phyloP scores from a whole-genome alignment of 2,329 filamentous ascomycete genomes.

The Rutstroemia sp. region DNA sequence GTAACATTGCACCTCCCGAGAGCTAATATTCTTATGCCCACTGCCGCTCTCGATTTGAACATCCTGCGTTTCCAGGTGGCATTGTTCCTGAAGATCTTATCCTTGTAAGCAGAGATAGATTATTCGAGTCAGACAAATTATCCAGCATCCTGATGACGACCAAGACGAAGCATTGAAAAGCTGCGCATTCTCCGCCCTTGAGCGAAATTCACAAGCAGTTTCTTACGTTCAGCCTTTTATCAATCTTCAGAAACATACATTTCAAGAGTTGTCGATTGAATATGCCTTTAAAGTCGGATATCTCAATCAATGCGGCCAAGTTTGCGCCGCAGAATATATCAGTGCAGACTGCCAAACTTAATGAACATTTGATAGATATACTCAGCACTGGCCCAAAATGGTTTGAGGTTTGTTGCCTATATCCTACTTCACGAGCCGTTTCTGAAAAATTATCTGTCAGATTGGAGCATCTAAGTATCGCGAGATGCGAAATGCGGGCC shows the following conservation, averaged over 20 bases:
- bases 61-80: not conserved
- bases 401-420: constrained; percentile 38
- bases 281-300: constrained; percentile 33
- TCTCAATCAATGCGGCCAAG: constrained; percentile 35
- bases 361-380: constrained; percentile 29
- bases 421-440: not conserved
- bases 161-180: not conserved
- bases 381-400: constrained; percentile 37
- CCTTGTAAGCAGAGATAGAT: too few relatives aligned
- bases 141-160: too few relatives aligned
- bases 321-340: constrained; percentile 36
- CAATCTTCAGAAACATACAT: too few relatives aligned
- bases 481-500: constrained; percentile 44
- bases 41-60: not conserved
- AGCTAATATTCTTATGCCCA: constrained; percentile 6
- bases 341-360: constrained; percentile 36
- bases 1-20: not conserved
- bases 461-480: constrained; percentile 47
- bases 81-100: too few relatives aligned
- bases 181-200: too few relatives aligned
- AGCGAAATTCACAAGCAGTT: too few relatives aligned
- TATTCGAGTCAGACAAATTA: too few relatives aligned
- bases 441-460: constrained; percentile 23
- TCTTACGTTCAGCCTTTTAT: too few relatives aligned
- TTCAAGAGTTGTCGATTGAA: not conserved